These are phyloP conservation scores for Teunomyces stri DNA, from an alignment of 805 yeast genomes.

Conservation along the genomic window DNA sequence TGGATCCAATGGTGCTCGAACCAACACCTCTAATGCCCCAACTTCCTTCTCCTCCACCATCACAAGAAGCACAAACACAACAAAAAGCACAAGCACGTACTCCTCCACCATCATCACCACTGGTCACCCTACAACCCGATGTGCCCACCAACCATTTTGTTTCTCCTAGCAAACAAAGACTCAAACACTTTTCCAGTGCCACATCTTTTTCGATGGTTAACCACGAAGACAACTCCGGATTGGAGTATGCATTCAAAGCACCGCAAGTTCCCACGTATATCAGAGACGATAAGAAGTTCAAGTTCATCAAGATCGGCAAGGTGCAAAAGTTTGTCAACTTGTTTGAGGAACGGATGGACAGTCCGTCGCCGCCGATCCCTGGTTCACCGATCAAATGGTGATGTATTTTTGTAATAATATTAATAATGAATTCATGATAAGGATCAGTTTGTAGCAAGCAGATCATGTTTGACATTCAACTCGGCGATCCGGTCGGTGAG, in stretches of 20 bases:
- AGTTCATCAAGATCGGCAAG: constrained; percentile 44
- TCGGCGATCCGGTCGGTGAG: constrained; percentile 30
- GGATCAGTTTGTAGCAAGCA: neutral
- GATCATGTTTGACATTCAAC: constrained; percentile 6
- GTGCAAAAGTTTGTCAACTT: constrained; percentile 44
- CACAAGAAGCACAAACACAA: too few species aligned
- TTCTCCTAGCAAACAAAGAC: constrained; percentile 15
- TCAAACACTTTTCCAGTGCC: constrained; percentile 15
- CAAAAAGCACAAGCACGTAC: neutral
- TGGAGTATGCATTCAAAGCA: constrained; percentile 31
- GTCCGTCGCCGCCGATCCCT: constrained; percentile 1
- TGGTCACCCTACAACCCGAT: neutral
- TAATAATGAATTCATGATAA: constrained; percentile 3
- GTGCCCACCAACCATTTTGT: constrained; percentile 2
- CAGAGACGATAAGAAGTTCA: constrained; percentile 41
- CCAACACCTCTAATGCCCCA: neutral
- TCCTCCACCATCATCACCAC: neutral
- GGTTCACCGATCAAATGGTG: constrained; percentile 6
- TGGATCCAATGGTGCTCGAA: neutral
- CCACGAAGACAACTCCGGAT: constrained; percentile 25
- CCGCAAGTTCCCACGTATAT: constrained; percentile 34
- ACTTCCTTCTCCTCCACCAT: neutral
- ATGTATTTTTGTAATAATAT: neutral
- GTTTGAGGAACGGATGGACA: constrained; percentile 34
- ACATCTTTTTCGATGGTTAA: constrained; percentile 24